Percentiles rank a stretch among this genome's conserved stretches.
These are phyloP conservation scores for Coemansia sp. DNA, from an alignment of 192 early-diverging fungal species.

Conservation along the genomic window DNA sequence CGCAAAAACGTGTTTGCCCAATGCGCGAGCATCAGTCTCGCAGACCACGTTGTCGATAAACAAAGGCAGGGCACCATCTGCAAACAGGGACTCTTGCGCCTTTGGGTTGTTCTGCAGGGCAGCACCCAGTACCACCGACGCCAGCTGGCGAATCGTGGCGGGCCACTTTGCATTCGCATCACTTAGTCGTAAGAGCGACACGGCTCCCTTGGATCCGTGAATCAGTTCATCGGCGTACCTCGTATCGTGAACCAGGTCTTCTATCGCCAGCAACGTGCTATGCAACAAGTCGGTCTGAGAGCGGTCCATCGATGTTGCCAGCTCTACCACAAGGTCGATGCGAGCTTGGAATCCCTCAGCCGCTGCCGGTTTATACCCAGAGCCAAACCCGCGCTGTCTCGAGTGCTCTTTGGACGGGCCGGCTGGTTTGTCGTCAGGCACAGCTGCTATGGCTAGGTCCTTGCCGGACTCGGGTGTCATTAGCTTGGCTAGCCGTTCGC, in stretches of 20 bases:
- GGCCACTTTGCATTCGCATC: conserved; percentile 26
- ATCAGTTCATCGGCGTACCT: conserved; percentile 58
- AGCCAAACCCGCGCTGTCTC: neutral
- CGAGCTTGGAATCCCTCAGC: conserved; percentile 28
- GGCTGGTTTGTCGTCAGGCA: neutral
- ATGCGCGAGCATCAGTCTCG: conserved; percentile 14
- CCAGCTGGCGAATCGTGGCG: conserved; percentile 26
- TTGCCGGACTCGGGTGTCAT: conserved; percentile 32
- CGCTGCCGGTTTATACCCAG: neutral
- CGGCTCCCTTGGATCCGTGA: conserved; percentile 22
- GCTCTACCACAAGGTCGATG: conserved; percentile 21
- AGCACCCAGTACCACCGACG: conserved; percentile 55
- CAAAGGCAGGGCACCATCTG: conserved; percentile 16
- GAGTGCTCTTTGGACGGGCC: neutral
- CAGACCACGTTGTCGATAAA: conserved; percentile 16
- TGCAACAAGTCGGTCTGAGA: conserved; percentile 13
- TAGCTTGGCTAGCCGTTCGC: conserved; percentile 58
- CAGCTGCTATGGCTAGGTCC: neutral
- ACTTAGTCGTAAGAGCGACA: conserved; percentile 37
- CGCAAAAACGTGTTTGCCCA: conserved; percentile 43
- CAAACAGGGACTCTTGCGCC: conserved; percentile 19
- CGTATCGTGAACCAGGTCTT: conserved; percentile 58
- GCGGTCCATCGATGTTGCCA: neutral
- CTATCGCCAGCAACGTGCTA: conserved; percentile 52
- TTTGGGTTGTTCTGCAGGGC: conserved; percentile 56